phyloP scores from a whole-genome alignment of 1,284 basidiomycete species.

The Athelia sp. region DNA sequence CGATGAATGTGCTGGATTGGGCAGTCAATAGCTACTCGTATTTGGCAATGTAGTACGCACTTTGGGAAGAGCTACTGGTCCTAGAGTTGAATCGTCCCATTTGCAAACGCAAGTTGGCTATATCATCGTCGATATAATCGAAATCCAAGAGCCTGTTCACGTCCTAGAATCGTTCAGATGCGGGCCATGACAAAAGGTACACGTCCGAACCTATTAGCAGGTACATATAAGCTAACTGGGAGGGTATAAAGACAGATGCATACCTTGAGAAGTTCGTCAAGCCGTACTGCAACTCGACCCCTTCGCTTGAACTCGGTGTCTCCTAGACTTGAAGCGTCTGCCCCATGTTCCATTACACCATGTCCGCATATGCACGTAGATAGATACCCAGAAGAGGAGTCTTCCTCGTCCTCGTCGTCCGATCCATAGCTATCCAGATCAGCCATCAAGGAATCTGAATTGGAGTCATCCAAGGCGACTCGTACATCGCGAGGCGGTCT shows the following conservation, averaged over 20 bases:
- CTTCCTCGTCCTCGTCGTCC: slow-evolving; percentile 56
- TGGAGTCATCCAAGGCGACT: slow-evolving; percentile 49
- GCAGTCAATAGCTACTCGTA: slow-evolving; percentile 11
- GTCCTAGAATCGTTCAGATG: slow-evolving; percentile 44
- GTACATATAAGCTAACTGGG: slow-evolving; percentile 6
- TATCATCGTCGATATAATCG: slow-evolving; percentile 65
- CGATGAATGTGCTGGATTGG: slow-evolving; percentile 25
- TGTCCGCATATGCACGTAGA: slow-evolving; percentile 75
- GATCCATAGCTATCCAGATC: slow-evolving; percentile 61
- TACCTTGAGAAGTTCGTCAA: slow-evolving; percentile 85
- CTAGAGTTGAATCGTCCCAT: slow-evolving; percentile 51
- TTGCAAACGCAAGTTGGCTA: slow-evolving; percentile 68
- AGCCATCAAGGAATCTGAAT: slow-evolving; percentile 41
- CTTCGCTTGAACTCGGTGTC: slow-evolving; percentile 64
- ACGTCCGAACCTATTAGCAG: slow-evolving; percentile 4
- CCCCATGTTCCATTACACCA: slow-evolving; percentile 61
- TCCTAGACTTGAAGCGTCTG: slow-evolving; percentile 53
- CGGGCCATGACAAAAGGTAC: not conserved
- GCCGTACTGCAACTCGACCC: slow-evolving; percentile 72
- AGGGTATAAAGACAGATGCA: slow-evolving; percentile 12
- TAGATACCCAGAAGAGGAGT: slow-evolving; percentile 47
- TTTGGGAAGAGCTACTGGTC: slow-evolving; percentile 33
- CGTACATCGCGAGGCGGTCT: slow-evolving; percentile 55
- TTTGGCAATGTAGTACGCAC: too few species aligned
- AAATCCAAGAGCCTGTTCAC: slow-evolving; percentile 74